These are phyloP conservation scores for Kalaharituber pfeilii DNA, from an alignment of 2,329 filamentous ascomycete genomes.

Conservation along the genomic window DNA sequence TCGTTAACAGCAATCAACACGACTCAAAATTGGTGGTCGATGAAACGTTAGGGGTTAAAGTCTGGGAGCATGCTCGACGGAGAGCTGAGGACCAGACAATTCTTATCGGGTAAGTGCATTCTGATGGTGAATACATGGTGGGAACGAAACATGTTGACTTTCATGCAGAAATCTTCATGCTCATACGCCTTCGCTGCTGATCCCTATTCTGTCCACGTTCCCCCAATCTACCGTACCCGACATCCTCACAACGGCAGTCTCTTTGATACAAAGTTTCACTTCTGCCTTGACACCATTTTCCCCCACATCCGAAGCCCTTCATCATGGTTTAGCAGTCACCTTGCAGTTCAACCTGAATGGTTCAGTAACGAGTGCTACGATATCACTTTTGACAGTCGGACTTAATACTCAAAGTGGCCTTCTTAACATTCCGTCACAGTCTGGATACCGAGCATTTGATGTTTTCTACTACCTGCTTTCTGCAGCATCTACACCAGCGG, in stretches of 20 bases:
- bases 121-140: neutral
- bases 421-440: conserved; percentile 57
- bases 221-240: conserved; percentile 57
- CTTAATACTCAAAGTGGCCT: conserved; percentile 71
- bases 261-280: conserved; percentile 57
- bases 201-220: conserved; percentile 62
- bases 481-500: conserved; percentile 71
- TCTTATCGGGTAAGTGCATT: conserved; percentile 52
- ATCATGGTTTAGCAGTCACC: conserved; percentile 53
- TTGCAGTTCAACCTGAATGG: conserved; percentile 53
- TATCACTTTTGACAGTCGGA: conserved; percentile 71
- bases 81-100: conserved; percentile 92
- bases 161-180: conserved; percentile 62
- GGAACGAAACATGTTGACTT: conserved; percentile 1
- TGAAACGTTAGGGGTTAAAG: conserved; percentile 54
- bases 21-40: conserved; percentile 58
- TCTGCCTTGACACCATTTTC: conserved; percentile 78
- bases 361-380: conserved; percentile 53
- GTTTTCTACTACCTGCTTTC: conserved; percentile 95
- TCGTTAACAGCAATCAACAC: conserved; percentile 45
- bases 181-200: conserved; percentile 68
- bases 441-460: conserved; percentile 83
- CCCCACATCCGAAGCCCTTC: conserved; percentile 60
- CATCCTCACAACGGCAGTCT: conserved; percentile 46
- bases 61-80: conserved; percentile 91